Evolutionary conservation across 2,329 filamentous ascomycete species (phyloP), one percentile per base, ranked within the genome.

Genomic region (Aureobasidium sp.): DNA sequence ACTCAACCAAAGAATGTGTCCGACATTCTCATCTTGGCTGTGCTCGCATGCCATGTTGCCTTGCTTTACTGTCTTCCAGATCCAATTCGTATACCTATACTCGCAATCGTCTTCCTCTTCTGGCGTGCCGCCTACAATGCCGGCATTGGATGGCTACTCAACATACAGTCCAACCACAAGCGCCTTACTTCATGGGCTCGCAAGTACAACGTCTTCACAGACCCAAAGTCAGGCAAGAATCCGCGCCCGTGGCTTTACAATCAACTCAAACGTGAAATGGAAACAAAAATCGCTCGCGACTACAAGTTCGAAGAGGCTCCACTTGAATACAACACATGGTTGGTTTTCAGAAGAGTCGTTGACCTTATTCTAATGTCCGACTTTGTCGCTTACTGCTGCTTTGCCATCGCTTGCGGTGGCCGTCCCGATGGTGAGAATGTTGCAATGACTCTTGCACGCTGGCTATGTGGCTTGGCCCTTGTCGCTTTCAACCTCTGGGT

Each of bases 351-450:
- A 68, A 87, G 94, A 69, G 84, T 97, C 36, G 94, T 97, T 72
- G 94, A 99, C 78, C 79, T 99, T 74, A 97, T 97, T 73, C 81
- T 99, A 72, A 96, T 99, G 91, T 97, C 92, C 81, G 94, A 99
- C 78, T 99, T 99, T 75, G 87, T 89, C 66, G 96, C 93, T 53
- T 99, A 97, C 81, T 94, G 90, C 75, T 85, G 97, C 63, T 99
- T 97, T 78, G 93, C 94, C 68, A 85, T 96, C 69, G 89, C 93
- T 64, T 97, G 92, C 76, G 87, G 86, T 65, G 84, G 87, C 71
- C 86, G 82, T 41, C 94, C 94, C 8, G 79, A 78, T 4, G 86
- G 84, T 58, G 94, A 99, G 78, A 83, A 82, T 64, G 69, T 86
- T 65, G 68, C 85, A 65, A 84, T 95, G 75, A 87, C 87, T 51